Conservation (phyloP, 2,329 filamentous ascomycete species). For the Amauroascus verrucosus region DNA sequence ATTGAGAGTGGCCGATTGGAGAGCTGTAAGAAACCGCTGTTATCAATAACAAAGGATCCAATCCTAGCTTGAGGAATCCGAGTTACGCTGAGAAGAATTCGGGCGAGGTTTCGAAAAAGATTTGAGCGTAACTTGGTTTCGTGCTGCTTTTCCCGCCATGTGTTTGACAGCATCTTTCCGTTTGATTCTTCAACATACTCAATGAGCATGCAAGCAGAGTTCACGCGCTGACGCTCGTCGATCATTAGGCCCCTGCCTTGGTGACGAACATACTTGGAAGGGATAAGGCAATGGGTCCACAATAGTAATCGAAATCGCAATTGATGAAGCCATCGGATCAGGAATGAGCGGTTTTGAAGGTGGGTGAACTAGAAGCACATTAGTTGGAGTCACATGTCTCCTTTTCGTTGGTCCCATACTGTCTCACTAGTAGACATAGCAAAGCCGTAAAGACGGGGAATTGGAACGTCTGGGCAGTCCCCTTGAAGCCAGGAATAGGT, state of each 20-base stretch:
- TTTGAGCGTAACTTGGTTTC: conserved; percentile 19
- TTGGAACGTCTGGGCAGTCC: conserved; percentile 14
- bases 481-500: conserved; percentile 14
- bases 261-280: background rate
- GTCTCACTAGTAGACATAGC: conserved; percentile 13
- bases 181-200: conserved; percentile 18
- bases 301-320: too few species aligned
- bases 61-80: conserved; percentile 24
- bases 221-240: too few species aligned
- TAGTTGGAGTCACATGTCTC: too few species aligned
- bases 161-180: conserved; percentile 20
- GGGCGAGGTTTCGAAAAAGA: conserved; percentile 19
- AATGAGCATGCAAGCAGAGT: conserved; percentile 17
- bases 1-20: conserved; percentile 22
- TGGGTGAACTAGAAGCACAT: too few species aligned
- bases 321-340: background rate
- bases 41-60: conserved; percentile 27
- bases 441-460: conserved; percentile 16
- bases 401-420: too few species aligned
- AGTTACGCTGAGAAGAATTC: conserved; percentile 17
- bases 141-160: conserved; percentile 16
- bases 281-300: background rate
- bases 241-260: background rate
- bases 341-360: background rate
- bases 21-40: conserved; percentile 19